Base-by-base conservation (phyloP, 768 basidiomycete genomes). In the Leucogyrophana mollusca region DNA sequence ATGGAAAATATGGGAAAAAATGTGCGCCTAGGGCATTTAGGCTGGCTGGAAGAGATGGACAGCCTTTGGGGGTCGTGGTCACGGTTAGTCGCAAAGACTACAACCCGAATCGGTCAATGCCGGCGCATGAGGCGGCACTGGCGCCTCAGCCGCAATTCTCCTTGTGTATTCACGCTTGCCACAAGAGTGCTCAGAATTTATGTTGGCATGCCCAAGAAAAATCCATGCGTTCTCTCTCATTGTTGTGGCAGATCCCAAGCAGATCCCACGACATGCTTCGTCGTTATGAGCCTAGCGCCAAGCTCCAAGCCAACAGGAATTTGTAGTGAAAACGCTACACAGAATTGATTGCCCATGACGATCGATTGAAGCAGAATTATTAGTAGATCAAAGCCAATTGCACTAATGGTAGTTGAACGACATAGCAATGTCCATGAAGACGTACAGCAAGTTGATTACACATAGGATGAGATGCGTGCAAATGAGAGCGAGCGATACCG, bases 371-470 rank as follows among this genome's bases (percentile, higher is more conserved):
- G 45, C 24, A 30, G 34, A 42, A 43, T 30, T 6, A 30, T 30
- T 30, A 48, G 34, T 37, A 51, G 13, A 34, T 20, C 45, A 46
- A 10, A 40, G 34, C n/a, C 4, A 51, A 40, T 51, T 67, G 65
- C 50, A 50, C 43, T 47, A 53, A 60, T 53, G 52, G 52, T 20
- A 47, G 49, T 53, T 40, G 52, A 47, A 61, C 60, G 52, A 62
- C 53, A 53, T 53, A 56, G 55, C 53, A 45, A 47, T 56, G 51
- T 46, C 56, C 56, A 43, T 54, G 48, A 48, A 51, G 46, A 53
- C 53, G 38, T 58, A 59, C 53, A 62, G 54, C 46, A 51, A 32
- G 56, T 60, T 61, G 59, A 54, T 56, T 56, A 56, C 55, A 56
- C 56, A 56, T 60, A 54, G 56, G 60, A 59, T 59, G 60, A 51